phyloP scores from a whole-genome alignment of 345 rosid species.

The Aquilaria yunnanensis region DNA sequence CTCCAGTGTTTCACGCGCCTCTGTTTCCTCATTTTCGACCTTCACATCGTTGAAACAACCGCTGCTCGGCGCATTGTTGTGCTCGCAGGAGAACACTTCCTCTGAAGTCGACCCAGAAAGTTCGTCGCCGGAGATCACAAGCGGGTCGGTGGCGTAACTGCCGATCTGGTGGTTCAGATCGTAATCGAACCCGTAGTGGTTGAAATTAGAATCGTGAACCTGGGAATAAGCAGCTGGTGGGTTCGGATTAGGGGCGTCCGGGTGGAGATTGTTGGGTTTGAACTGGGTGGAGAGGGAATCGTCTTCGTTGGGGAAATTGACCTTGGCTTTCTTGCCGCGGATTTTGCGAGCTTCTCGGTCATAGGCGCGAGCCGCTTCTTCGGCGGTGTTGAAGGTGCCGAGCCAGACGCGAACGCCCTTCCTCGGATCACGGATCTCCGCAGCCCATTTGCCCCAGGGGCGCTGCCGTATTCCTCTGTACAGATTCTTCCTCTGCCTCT shows the following conservation, averaged over 20 bases:
- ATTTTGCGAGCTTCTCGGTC: conserved; percentile 78
- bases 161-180: conserved; percentile 34
- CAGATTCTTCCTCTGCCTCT: conserved; percentile 71
- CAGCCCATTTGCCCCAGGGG: conserved; percentile 98
- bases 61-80: neutral
- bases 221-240: neutral
- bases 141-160: conserved; percentile 13
- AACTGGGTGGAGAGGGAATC: conserved; percentile 9
- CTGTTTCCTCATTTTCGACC: conserved; percentile 15
- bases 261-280: conserved; percentile 2
- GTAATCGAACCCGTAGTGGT: conserved; percentile 21
- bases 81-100: conserved; percentile 4
- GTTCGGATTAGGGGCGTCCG: conserved; percentile 5
- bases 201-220: neutral
- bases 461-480: conserved; percentile 92
- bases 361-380: conserved; percentile 90
- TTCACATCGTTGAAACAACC: neutral
- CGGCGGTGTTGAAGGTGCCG: conserved; percentile 86
- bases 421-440: conserved; percentile 92
- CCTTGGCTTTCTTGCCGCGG: conserved; percentile 82
- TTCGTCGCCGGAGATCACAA: conserved; percentile 22
- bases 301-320: conserved; percentile 76
- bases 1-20: conserved; percentile 12
- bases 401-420: conserved; percentile 96
- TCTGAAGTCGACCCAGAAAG: conserved; percentile 24